A percentile compares a stretch with the other conserved stretches of the same genome.
Conservation (phyloP, 345 rosid species). For the Microthlaspi erraticum region DNA sequence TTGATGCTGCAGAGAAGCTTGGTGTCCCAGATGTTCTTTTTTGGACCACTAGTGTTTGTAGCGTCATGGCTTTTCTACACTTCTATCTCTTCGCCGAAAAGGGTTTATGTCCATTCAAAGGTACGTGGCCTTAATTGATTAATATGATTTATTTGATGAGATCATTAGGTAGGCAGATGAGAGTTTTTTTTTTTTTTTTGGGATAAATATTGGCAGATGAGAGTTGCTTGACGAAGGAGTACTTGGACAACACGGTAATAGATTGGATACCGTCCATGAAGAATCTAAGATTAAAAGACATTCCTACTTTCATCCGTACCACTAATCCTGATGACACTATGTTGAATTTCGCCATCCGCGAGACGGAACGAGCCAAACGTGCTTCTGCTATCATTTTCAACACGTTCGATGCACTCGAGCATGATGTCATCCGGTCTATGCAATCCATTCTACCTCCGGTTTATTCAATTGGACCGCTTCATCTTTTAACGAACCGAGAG, state of each 20-base stretch:
- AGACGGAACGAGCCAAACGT: conserved; percentile 17
- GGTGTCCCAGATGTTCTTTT: conserved; percentile 36
- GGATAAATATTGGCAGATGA: conserved; percentile 27
- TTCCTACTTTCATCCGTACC: conserved; percentile 42
- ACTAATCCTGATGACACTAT: conserved; percentile 34
- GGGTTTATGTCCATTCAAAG: conserved; percentile 30
- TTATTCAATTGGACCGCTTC: no score
- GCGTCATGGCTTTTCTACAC: conserved; percentile 25
- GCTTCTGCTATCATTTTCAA: conserved; percentile 42
- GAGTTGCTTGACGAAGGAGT: not conserved
- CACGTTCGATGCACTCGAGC: conserved; percentile 42
- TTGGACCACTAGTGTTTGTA: conserved; percentile 33
- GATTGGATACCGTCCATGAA: conserved; percentile 17
- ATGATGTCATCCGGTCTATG: conserved; percentile 33
- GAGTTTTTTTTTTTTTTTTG: no score
- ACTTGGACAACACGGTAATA: conserved; percentile 29
- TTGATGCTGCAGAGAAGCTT: conserved; percentile 38
- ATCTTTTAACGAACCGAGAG: not conserved
- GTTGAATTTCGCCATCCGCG: conserved; percentile 18
- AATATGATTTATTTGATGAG: not conserved
- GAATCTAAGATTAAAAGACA: conserved; percentile 34
- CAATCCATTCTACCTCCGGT: not conserved
- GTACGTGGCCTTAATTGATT: conserved; percentile 15
- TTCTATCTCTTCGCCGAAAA: conserved; percentile 17
- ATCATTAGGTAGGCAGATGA: no score